These are phyloP conservation scores for Berberis thunbergii DNA, from an alignment of 164 flowering plant species.

Conservation along the genomic window DNA sequence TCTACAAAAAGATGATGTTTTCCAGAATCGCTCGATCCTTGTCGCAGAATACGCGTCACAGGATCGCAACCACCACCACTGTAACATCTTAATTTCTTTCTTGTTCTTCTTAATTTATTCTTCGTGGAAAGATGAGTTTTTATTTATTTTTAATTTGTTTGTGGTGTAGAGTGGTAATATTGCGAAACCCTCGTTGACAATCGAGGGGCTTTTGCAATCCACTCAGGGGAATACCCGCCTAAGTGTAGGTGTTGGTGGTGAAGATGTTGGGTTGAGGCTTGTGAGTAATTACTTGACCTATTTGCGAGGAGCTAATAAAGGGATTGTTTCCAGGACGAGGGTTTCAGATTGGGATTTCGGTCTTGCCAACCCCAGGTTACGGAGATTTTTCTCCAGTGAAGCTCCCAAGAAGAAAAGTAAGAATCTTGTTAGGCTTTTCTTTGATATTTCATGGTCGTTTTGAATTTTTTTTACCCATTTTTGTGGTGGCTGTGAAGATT, in stretches of 20 bases:
- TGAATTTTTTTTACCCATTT: neutral
- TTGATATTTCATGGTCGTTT: neutral
- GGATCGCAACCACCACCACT: neutral
- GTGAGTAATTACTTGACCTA: slow-evolving; percentile 49
- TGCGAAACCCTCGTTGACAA: slow-evolving; percentile 21
- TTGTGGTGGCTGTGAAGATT: slow-evolving; percentile 30
- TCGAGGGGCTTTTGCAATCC: slow-evolving; percentile 7
- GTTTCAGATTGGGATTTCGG: slow-evolving; percentile 31
- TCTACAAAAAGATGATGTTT: slow-evolving; percentile 25
- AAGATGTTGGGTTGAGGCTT: slow-evolving; percentile 31
- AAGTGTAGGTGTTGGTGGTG: slow-evolving; percentile 5
- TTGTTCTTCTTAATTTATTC: too few relatives aligned
- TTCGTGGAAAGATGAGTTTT: slow-evolving; percentile 17
- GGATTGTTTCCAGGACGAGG: slow-evolving; percentile 9
- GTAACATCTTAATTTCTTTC: too few relatives aligned
- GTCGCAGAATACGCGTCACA: slow-evolving; percentile 25
- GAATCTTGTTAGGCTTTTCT: neutral
- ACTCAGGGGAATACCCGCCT: neutral
- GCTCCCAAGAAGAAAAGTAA: slow-evolving; percentile 78
- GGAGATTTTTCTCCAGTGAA: slow-evolving; percentile 51
- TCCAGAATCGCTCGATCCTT: slow-evolving; percentile 34
- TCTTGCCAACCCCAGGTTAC: slow-evolving; percentile 39
- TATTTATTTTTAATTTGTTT: neutral
- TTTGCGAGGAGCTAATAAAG: slow-evolving; percentile 26
- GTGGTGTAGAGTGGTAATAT: slow-evolving; percentile 16